These are phyloP conservation scores for Flaveria robusta DNA, from an alignment of 129 eudicot species.

Conservation along the genomic window DNA sequence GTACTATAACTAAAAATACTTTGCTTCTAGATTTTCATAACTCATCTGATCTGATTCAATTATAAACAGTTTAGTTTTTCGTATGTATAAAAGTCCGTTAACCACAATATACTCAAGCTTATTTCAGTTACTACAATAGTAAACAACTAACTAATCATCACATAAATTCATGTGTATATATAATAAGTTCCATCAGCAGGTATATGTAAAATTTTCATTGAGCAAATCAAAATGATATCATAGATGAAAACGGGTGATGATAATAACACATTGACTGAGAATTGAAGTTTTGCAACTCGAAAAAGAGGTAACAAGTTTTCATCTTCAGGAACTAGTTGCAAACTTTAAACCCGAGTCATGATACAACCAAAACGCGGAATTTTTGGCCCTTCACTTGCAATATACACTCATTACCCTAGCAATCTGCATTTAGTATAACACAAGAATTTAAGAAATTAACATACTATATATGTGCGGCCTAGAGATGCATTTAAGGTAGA, in stretches of 20 bases:
- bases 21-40: no score
- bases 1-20: no score
- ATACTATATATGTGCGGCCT: not conserved
- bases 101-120: no score
- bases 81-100: no score
- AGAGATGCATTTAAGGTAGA: not conserved
- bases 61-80: no score
- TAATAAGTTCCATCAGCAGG: no score
- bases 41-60: no score
- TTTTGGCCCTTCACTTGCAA: conserved; percentile 30
- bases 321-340: conserved; percentile 30
- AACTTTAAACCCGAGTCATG: conserved; percentile 28
- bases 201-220: no score
- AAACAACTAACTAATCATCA: no score
- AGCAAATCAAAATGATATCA: no score
- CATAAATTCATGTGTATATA: no score
- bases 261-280: conserved; percentile 30
- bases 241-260: not conserved
- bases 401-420: conserved; percentile 37
- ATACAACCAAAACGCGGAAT: conserved; percentile 27
- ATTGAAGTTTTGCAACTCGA: conserved; percentile 34
- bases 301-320: conserved; percentile 8
- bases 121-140: not conserved
- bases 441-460: not conserved
- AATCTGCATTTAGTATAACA: conserved; percentile 32